Percentiles rank a stretch among this genome's conserved stretches.
phyloP scores from a whole-genome alignment of 2,329 filamentous ascomycete genomes.

The Microsporum audouinii region DNA sequence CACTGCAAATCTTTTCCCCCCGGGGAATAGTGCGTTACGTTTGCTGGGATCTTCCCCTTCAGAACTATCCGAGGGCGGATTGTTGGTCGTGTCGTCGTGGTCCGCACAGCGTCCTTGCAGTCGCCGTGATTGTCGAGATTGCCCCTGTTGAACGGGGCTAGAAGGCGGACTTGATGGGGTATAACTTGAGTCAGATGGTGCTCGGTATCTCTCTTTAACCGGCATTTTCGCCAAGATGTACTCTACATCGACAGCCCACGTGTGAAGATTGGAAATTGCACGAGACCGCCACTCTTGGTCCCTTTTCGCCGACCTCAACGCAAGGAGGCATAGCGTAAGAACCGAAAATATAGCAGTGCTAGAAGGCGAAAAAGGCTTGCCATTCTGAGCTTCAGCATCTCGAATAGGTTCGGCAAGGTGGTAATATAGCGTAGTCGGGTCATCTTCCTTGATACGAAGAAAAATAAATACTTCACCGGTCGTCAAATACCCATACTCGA shows the following conservation, averaged over 20 bases:
- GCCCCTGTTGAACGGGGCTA: neutral
- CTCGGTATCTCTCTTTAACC: neutral
- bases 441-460: neutral
- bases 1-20: neutral
- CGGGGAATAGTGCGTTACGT: neutral
- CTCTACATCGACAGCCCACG: neutral
- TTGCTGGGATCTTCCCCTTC: neutral
- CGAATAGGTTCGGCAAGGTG: neutral
- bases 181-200: neutral
- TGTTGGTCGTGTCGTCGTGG: neutral
- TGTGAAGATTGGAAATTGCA: neutral
- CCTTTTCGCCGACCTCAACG: neutral
- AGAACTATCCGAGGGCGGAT: neutral
- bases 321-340: neutral
- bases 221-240: neutral
- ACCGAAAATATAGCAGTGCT: neutral
- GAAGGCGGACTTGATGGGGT: conserved; percentile 2
- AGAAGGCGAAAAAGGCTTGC: neutral
- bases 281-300: neutral
- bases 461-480: neutral
- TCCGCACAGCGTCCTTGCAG: neutral
- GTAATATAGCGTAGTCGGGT: neutral
- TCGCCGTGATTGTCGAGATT: neutral
- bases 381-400: neutral
- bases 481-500: neutral